Base-by-base conservation (phyloP, 2,329 filamentous ascomycete genomes). In the Cladosporium sp. region DNA sequence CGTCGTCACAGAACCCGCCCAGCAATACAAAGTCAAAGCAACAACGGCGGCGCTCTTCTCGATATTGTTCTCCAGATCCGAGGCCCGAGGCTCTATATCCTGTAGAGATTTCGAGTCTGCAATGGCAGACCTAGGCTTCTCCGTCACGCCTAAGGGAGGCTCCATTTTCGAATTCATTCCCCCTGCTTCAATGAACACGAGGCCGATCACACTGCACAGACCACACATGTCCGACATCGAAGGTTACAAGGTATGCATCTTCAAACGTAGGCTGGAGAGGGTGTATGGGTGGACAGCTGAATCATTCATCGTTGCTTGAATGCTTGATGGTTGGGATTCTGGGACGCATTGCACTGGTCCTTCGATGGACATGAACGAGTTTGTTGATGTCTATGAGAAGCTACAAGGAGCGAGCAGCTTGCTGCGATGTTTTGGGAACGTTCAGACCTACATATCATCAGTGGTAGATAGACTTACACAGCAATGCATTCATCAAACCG, bases 221-320 rank as follows among this genome's bases (percentile, higher is more conserved):
- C 68, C 68, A 28, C 68, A 69, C 43, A 53, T 48, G 56, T 67
- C 68, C 32, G 67, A 68, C 28, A 68, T 68, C n/a, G 68, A 68
- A 34, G 68, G 68, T 3, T 58, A 66, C 28, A 62, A 56, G n/a
- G 16, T 69, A 6, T 56, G 62, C 39, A 66, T 67, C 16, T 48
- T 68, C 23, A 46, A 58, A 16, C 56, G 58, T 4, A 64, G 39
- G 18, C 18, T 59, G 18, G 1, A 32, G 8, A 59, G 57, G 16
- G 16, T 3, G 1, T 59, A 59, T 32, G 36, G 18, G 6, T 59
- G 57, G 57, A 28, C 1, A 2, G 57, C 16, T 11, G 10, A 23
- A 1, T 23, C 36, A 1, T 59, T 49, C 16, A 10, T 59, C 5
- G 58, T 49, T 23, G 58, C 58, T 59, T 59, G 39, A 57, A 34